Conservation (phyloP, 2,329 filamentous ascomycete genomes). For the Ascocoryne sarcoides region DNA sequence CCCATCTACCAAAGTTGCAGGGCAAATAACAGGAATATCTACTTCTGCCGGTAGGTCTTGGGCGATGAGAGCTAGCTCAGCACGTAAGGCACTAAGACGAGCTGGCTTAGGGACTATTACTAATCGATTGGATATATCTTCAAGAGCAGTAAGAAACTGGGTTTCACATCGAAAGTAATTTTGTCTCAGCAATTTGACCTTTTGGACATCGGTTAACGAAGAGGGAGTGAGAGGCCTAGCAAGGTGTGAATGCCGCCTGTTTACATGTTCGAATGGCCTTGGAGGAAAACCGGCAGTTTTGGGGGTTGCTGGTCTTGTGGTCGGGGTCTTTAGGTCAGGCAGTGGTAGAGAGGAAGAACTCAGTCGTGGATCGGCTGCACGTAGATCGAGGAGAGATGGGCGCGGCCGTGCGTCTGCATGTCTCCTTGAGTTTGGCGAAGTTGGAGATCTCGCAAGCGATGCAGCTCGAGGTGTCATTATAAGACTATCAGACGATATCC, state of each 20-base stretch:
- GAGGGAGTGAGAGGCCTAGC: constrained; percentile 48
- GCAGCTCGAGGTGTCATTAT: constrained; percentile 18
- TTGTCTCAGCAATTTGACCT: constrained; percentile 63
- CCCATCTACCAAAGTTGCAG: constrained; percentile 63
- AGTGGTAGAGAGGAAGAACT: constrained; percentile 61
- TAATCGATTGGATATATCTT: constrained; percentile 77
- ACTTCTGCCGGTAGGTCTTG: constrained; percentile 77
- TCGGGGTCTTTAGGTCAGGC: constrained; percentile 50
- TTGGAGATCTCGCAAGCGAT: constrained; percentile 20
- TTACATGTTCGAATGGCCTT: constrained; percentile 37
- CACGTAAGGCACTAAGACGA: constrained; percentile 69
- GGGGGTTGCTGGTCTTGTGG: constrained; percentile 48
- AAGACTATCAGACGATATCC: constrained; percentile 25
- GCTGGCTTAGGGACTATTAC: constrained; percentile 76
- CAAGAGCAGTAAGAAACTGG: constrained; percentile 69
- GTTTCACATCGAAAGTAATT: constrained; percentile 80
- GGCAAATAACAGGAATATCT: constrained; percentile 74
- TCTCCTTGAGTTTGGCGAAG: constrained; percentile 17
- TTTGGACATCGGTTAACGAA: constrained; percentile 57
- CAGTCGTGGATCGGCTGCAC: constrained; percentile 46
- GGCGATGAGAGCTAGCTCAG: constrained; percentile 71
- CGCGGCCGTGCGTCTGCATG: constrained; percentile 19
- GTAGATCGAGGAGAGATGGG: constrained; percentile 24
- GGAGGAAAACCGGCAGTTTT: constrained; percentile 43
- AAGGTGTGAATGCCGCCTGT: constrained; percentile 51